Conservation (phyloP, 164 flowering plant genomes). For the Macadamia tetraphylla region DNA sequence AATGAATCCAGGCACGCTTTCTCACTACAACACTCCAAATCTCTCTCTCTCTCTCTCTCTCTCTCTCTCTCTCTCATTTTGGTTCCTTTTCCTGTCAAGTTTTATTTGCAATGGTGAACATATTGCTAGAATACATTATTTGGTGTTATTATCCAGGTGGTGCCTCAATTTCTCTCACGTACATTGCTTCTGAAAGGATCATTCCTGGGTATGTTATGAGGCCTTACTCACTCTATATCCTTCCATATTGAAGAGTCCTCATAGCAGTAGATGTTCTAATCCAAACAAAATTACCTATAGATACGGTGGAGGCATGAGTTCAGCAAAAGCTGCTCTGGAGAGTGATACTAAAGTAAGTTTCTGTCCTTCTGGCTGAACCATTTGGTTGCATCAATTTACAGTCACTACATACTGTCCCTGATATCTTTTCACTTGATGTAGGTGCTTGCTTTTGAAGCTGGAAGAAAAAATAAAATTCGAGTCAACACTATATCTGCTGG, state of each 20-base stretch:
- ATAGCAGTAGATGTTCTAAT: background rate
- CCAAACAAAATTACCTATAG: conserved; percentile 27
- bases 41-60: no score
- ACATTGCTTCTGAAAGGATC: conserved; percentile 92
- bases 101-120: background rate
- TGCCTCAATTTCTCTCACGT: conserved; percentile 86
- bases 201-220: conserved; percentile 74
- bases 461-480: conserved; percentile 70
- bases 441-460: conserved; percentile 99
- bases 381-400: background rate
- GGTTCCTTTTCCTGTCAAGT: background rate
- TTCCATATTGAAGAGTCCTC: background rate
- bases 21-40: background rate
- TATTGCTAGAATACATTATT: background rate
- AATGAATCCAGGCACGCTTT: conserved; percentile 81
- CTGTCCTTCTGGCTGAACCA: background rate
- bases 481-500: conserved; percentile 98
- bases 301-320: conserved; percentile 99
- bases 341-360: conserved; percentile 79
- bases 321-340: conserved; percentile 95
- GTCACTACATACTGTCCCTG: background rate
- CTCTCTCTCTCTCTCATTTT: background rate
- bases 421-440: conserved; percentile 20
- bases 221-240: background rate
- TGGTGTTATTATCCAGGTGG: conserved; percentile 54